These are phyloP conservation scores for Zygosaccharomyces pseudobailii DNA, from an alignment of 1,139 yeast genomes.

Conservation along the genomic window DNA sequence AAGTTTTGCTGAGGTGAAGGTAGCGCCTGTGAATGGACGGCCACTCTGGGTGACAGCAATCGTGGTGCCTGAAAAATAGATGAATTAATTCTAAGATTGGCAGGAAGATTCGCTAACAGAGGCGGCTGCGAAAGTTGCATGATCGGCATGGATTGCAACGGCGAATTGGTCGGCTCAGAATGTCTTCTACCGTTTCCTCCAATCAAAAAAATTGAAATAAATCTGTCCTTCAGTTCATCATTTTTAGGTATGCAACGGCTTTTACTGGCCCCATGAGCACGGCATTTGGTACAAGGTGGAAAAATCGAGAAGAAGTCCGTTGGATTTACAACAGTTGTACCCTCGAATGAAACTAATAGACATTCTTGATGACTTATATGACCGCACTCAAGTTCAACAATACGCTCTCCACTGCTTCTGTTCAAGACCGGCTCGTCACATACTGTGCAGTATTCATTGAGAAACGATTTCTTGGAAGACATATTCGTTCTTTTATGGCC, in stretches of 20 bases:
- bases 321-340: slow-evolving; percentile 3
- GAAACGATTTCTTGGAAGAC: slow-evolving; percentile 25
- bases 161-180: slow-evolving; percentile 1
- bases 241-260: slow-evolving; percentile 28
- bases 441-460: slow-evolving; percentile 29
- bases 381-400: slow-evolving; percentile 31
- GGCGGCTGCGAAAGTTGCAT: background rate
- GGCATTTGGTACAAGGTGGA: slow-evolving; percentile 28
- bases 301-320: slow-evolving; percentile 22
- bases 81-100: too few relatives aligned
- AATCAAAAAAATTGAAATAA: slow-evolving; percentile 19
- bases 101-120: background rate
- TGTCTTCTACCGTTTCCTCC: slow-evolving; percentile 6
- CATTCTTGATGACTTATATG: slow-evolving; percentile 34
- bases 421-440: slow-evolving; percentile 32
- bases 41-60: background rate
- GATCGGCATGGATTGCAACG: background rate
- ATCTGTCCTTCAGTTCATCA: slow-evolving; percentile 24
- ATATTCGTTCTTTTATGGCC: slow-evolving; percentile 12
- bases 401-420: slow-evolving; percentile 30
- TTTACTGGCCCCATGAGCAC: slow-evolving; percentile 4
- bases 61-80: background rate
- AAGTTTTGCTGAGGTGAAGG: slow-evolving; percentile 1
- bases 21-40: background rate
- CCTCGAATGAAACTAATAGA: slow-evolving; percentile 23